A percentile compares a stretch with the other conserved stretches of the same genome.
Evolutionary conservation across 176 grass and related monocot genomes (phyloP).

Genomic region (Tillandsia leiboldiana): DNA sequence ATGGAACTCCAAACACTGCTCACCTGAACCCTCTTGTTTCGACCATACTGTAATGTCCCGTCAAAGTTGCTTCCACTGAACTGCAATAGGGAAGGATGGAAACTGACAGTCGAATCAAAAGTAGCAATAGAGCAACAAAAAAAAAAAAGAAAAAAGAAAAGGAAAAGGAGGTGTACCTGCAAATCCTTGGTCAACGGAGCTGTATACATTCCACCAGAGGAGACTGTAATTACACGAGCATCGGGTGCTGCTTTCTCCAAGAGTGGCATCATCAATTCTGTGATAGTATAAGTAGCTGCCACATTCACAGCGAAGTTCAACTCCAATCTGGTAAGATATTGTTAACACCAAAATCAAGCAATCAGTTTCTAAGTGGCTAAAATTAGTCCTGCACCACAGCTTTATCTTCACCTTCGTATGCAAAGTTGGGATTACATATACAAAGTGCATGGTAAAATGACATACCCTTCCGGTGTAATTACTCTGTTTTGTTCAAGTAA

Average conservation of each 20-base stretch:
- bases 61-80: constrained; percentile 61
- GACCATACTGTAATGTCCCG: constrained; percentile 62
- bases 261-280: constrained; percentile 62
- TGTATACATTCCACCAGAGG: constrained; percentile 88
- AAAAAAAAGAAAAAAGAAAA: neutral
- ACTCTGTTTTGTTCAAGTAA: constrained; percentile 58
- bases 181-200: constrained; percentile 60
- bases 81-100: constrained; percentile 33
- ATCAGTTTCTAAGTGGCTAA: neutral
- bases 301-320: constrained; percentile 91
- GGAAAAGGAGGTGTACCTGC: constrained; percentile 29
- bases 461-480: constrained; percentile 65
- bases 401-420: neutral
- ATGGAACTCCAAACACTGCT: constrained; percentile 4
- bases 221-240: constrained; percentile 70
- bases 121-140: neutral
- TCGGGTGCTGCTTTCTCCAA: constrained; percentile 79
- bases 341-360: constrained; percentile 3
- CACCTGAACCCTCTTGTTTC: constrained; percentile 96
- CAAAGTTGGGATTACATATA: neutral
- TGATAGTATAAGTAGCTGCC: constrained; percentile 69
- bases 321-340: constrained; percentile 41
- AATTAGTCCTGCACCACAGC: neutral
- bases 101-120: neutral
- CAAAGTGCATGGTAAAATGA: constrained; percentile 7